Conservation (phyloP, 768 basidiomycete species). For the Podaxis sp. region DNA sequence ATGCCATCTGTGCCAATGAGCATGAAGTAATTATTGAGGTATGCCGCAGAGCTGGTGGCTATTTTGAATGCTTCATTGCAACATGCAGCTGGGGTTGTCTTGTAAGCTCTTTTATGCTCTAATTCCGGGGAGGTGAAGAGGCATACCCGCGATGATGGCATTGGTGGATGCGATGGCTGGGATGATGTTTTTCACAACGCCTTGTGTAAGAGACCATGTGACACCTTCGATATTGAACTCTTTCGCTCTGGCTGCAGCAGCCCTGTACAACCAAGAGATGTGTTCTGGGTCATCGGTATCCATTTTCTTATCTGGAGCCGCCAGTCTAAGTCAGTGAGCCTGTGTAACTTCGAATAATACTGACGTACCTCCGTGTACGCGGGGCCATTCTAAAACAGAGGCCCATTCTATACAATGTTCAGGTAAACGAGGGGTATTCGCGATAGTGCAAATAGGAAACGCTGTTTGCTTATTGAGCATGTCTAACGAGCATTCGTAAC, state of each 20-base stretch:
- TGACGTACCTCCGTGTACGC: conserved; percentile 74
- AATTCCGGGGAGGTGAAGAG: not conserved
- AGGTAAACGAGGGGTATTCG: conserved; percentile 95
- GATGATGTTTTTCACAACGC: conserved; percentile 99
- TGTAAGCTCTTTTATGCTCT: not conserved
- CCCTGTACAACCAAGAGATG: conserved; percentile 88
- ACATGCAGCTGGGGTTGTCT: conserved; percentile 71
- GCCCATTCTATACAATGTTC: conserved; percentile 99
- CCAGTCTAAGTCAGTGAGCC: not conserved
- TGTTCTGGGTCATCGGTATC: conserved; percentile 98
- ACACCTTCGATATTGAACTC: conserved; percentile 98
- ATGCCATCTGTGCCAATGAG: conserved; percentile 95
- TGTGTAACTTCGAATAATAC: not conserved
- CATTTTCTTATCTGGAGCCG: conserved; percentile 78
- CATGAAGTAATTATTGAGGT: conserved; percentile 98
- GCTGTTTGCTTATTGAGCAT: conserved; percentile 98
- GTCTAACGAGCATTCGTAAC: conserved; percentile 97
- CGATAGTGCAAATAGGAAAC: conserved; percentile 98
- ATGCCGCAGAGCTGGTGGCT: conserved; percentile 92
- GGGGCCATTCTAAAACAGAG: conserved; percentile 98
- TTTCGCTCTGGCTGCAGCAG: conserved; percentile 79
- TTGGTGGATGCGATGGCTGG: conserved; percentile 99
- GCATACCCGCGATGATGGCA: conserved; percentile 89
- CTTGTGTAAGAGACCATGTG: conserved; percentile 96
- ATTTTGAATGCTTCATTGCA: conserved; percentile 99